phyloP scores from a whole-genome alignment of 176 grass and related monocot genomes.

The Aegilops tauschii region DNA sequence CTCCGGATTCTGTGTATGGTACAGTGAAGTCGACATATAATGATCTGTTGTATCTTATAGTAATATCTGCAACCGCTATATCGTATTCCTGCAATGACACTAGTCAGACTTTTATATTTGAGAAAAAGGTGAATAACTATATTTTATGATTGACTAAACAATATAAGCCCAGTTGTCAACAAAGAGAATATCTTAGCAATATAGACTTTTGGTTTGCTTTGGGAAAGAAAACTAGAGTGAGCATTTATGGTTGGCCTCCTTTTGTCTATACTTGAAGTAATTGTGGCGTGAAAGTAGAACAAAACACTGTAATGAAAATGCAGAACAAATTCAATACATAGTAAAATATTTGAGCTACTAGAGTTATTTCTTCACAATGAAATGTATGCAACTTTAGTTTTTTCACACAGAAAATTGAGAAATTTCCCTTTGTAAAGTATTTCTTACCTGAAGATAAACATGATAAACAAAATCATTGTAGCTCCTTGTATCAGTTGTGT shows the following conservation, averaged over 20 bases:
- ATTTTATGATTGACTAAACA: not conserved
- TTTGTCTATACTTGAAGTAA: not conserved
- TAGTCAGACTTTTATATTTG: not conserved
- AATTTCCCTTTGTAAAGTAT: not conserved
- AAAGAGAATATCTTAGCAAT: not conserved
- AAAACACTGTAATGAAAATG: not conserved
- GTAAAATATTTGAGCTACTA: not conserved
- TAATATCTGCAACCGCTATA: slow-evolving; percentile 37
- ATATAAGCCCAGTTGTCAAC: not conserved
- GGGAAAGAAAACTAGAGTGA: not conserved
- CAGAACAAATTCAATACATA: not conserved
- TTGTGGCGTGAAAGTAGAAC: not conserved
- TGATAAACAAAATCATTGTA: slow-evolving; percentile 40
- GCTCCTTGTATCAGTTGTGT: not conserved
- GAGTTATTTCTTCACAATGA: not conserved
- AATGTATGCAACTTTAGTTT: not conserved
- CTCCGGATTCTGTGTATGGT: slow-evolving; percentile 37
- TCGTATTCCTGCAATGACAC: slow-evolving; percentile 6
- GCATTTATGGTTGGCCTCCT: not conserved
- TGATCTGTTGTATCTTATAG: slow-evolving; percentile 34
- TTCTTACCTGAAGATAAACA: slow-evolving; percentile 34
- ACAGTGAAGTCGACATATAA: slow-evolving; percentile 43
- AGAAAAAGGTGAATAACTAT: not conserved
- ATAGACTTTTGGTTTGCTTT: not conserved
- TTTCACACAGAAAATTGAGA: not conserved